phyloP scores from a whole-genome alignment of 2,329 filamentous ascomycete genomes.

The Fonsecaea pugnacius region DNA sequence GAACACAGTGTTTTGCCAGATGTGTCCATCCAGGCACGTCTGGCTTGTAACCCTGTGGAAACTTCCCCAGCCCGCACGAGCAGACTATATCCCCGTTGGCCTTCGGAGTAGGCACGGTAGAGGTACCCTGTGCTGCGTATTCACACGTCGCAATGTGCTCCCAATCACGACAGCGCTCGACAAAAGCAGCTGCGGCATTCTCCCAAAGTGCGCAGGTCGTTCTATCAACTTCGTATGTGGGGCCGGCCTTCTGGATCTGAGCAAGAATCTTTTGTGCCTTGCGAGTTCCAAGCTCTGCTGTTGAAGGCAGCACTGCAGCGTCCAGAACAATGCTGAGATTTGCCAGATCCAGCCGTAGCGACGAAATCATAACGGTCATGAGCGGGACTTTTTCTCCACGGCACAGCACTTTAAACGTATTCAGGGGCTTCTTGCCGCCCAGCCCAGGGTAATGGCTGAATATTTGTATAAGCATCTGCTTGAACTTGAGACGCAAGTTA shows the following conservation, averaged over 20 bases:
- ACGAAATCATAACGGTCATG: background rate
- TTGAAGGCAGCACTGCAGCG: background rate
- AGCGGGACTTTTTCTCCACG: background rate
- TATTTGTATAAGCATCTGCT: background rate
- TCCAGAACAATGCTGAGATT: background rate
- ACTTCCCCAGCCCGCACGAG: background rate
- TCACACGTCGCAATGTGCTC: background rate
- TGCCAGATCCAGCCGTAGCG: background rate
- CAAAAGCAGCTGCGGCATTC: background rate
- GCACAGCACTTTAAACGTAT: background rate
- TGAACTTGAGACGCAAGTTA: background rate
- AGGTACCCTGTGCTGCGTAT: background rate
- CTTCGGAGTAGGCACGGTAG: background rate
- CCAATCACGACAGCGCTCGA: background rate
- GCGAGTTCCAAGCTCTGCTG: background rate
- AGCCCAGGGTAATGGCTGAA: background rate
- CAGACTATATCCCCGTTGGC: background rate
- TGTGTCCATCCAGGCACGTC: background rate
- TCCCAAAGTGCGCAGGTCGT: background rate
- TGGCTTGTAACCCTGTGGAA: background rate
- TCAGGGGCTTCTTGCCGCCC: background rate
- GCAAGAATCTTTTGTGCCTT: background rate
- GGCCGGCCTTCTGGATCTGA: background rate
- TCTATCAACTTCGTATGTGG: background rate
- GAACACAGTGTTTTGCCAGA: background rate